phyloP scores from a whole-genome alignment of 1,284 basidiomycete genomes.

The Amylostereum chailletii region DNA sequence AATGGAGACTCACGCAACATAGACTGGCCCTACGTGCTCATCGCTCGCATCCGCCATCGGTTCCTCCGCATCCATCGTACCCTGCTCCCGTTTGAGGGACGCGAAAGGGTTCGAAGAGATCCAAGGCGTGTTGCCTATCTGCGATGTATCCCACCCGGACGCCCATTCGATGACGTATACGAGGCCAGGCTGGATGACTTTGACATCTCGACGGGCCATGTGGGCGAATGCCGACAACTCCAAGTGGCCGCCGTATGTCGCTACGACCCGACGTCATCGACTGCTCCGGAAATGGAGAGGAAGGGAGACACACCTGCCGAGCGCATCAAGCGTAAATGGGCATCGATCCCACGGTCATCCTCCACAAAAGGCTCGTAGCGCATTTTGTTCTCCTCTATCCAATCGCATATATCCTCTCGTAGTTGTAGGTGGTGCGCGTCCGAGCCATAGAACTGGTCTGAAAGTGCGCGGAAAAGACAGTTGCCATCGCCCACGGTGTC shows the following conservation, averaged over 20 bases:
- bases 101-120: too few relatives aligned
- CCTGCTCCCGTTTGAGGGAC: slow-evolving; percentile 24
- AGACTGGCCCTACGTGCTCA: slow-evolving; percentile 39
- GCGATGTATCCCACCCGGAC: slow-evolving; percentile 33
- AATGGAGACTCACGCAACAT: slow-evolving; percentile 63
- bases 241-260: slow-evolving; percentile 86
- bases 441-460: slow-evolving; percentile 76
- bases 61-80: slow-evolving; percentile 20
- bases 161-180: slow-evolving; percentile 77
- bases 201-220: slow-evolving; percentile 69
- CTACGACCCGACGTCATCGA: slow-evolving; percentile 26
- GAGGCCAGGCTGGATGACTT: slow-evolving; percentile 85
- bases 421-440: slow-evolving; percentile 63
- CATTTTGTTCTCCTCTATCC: slow-evolving; percentile 62
- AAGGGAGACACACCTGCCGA: slow-evolving; percentile 50
- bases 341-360: slow-evolving; percentile 68
- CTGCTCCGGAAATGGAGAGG: background rate
- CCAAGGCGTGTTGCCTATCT: too few relatives aligned
- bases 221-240: slow-evolving; percentile 88
- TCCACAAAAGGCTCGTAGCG: slow-evolving; percentile 87
- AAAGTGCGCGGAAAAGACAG: slow-evolving; percentile 78
- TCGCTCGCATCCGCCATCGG: slow-evolving; percentile 20
- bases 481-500: slow-evolving; percentile 80
- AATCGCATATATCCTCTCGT: slow-evolving; percentile 73
- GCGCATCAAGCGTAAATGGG: slow-evolving; percentile 68